A percentile compares a stretch with the other conserved stretches of the same genome.
phyloP scores from a whole-genome alignment of 2,329 filamentous ascomycete species.

The Dissoconium aciculare region DNA sequence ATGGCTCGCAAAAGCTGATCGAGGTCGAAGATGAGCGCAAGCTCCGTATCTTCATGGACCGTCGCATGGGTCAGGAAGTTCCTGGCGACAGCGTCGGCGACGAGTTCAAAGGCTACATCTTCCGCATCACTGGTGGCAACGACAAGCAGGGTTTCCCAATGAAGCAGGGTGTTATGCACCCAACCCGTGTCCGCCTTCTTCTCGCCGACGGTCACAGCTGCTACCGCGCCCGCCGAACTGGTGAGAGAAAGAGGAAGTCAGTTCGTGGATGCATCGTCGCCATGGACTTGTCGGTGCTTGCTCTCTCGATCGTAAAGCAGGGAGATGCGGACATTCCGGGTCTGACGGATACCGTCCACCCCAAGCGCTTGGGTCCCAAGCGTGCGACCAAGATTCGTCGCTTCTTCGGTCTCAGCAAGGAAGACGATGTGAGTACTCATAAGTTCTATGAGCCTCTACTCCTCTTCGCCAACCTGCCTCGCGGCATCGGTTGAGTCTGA shows the following conservation, averaged over 20 bases:
- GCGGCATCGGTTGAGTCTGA: conserved; percentile 19
- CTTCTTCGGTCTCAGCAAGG: conserved; percentile 99
- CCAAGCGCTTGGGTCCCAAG: conserved; percentile 99
- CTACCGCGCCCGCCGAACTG: conserved; percentile 94
- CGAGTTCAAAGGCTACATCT: conserved; percentile 99
- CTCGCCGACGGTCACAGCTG: conserved; percentile 94
- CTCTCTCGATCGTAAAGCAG: conserved; percentile 94
- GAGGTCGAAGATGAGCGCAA: conserved; percentile 99
- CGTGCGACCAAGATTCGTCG: conserved; percentile 98
- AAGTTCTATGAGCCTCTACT: conserved; percentile 26
- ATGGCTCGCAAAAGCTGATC: conserved; percentile 98
- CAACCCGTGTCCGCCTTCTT: conserved; percentile 94
- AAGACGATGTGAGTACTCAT: conserved; percentile 89
- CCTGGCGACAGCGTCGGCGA: conserved; percentile 88
- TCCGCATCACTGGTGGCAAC: conserved; percentile 99
- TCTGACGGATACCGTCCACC: conserved; percentile 92
- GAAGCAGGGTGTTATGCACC: conserved; percentile 99
- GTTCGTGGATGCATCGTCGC: conserved; percentile 98
- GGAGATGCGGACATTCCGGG: conserved; percentile 88
- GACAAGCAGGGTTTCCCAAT: conserved; percentile 99
- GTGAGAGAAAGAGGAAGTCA: conserved; percentile 99
- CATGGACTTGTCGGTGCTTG: conserved; percentile 86
- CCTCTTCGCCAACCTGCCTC: conserved; percentile 44
- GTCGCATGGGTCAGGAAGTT: conserved; percentile 89
- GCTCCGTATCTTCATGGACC: conserved; percentile 97